Percentiles rank a stretch among this genome's conserved stretches.
These are phyloP conservation scores for Cryptosporidium bovis DNA, from an alignment of 169 alveolate genomes.

Conservation along the genomic window DNA sequence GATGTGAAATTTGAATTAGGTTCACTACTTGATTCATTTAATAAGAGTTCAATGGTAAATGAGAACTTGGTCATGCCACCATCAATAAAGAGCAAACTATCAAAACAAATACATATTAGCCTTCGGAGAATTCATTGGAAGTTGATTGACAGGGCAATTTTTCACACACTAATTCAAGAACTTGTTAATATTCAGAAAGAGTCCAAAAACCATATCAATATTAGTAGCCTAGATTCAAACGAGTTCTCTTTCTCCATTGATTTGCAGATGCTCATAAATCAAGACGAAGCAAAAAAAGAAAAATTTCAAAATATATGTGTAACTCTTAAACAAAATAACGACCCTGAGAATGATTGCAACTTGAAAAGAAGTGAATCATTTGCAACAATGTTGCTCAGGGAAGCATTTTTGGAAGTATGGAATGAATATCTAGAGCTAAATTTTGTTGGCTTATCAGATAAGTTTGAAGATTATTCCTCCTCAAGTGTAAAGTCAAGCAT, in stretches of 20 bases:
- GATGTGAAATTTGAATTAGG: neutral
- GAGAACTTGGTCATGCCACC: slow-evolving; percentile 7
- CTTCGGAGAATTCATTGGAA: slow-evolving; percentile 54
- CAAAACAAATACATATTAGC: slow-evolving; percentile 54
- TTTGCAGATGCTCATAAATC: neutral
- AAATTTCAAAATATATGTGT: neutral
- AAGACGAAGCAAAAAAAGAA: too few species aligned
- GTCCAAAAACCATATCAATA: neutral
- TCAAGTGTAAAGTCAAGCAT: slow-evolving; percentile 2
- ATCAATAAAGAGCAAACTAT: slow-evolving; percentile 21
- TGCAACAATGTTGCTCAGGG: slow-evolving; percentile 29
- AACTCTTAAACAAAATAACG: neutral
- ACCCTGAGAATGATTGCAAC: neutral
- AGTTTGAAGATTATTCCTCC: neutral
- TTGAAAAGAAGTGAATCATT: neutral
- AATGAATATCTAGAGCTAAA: neutral
- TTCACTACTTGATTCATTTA: neutral
- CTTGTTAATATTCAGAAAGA: slow-evolving; percentile 3
- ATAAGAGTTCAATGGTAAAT: neutral
- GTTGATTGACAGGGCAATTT: slow-evolving; percentile 33
- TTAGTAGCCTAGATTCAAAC: slow-evolving; percentile 9
- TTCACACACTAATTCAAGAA: slow-evolving; percentile 16
- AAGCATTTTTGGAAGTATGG: slow-evolving; percentile 54
- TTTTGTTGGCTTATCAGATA: neutral
- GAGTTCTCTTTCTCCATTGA: slow-evolving; percentile 21